Conservation (phyloP, 441 rosid genomes). For the Populus hybrid region DNA sequence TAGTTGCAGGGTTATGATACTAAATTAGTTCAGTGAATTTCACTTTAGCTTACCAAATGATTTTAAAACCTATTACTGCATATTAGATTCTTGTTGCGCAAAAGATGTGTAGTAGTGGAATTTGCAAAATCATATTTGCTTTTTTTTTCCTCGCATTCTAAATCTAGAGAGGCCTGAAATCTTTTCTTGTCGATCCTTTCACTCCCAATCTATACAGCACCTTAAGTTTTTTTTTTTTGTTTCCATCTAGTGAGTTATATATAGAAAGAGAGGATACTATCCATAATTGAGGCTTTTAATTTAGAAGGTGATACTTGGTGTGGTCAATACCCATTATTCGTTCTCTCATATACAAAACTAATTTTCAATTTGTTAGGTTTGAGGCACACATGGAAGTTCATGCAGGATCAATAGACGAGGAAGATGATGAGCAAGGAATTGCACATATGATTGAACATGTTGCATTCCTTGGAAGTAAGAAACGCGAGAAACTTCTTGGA, state of each 20-base stretch:
- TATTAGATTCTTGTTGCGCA: background rate
- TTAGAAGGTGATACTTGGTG: background rate
- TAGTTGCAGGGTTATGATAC: background rate
- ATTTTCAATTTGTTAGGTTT: slow-evolving; percentile 56
- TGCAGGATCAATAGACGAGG: slow-evolving; percentile 97
- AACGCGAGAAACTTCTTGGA: slow-evolving; percentile 98
- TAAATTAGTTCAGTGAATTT: background rate
- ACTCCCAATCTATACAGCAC: background rate
- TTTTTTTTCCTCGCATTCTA: background rate
- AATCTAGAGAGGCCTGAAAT: background rate
- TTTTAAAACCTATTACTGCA: background rate
- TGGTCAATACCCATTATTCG: background rate
- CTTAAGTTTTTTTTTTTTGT: background rate
- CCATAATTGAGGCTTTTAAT: background rate
- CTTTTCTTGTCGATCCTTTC: background rate
- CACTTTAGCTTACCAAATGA: slow-evolving; percentile 2
- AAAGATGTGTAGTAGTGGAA: background rate
- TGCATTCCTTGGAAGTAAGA: slow-evolving; percentile 98
- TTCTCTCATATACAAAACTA: slow-evolving; percentile 3
- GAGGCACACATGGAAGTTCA: slow-evolving; percentile 99
- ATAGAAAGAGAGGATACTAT: background rate
- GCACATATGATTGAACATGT: slow-evolving; percentile 99
- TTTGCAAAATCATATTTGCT: background rate
- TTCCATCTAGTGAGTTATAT: background rate
- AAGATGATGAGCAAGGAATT: slow-evolving; percentile 99